Conservation (phyloP, 2,329 filamentous ascomycete species). For the Colletotrichum spaethianum region DNA sequence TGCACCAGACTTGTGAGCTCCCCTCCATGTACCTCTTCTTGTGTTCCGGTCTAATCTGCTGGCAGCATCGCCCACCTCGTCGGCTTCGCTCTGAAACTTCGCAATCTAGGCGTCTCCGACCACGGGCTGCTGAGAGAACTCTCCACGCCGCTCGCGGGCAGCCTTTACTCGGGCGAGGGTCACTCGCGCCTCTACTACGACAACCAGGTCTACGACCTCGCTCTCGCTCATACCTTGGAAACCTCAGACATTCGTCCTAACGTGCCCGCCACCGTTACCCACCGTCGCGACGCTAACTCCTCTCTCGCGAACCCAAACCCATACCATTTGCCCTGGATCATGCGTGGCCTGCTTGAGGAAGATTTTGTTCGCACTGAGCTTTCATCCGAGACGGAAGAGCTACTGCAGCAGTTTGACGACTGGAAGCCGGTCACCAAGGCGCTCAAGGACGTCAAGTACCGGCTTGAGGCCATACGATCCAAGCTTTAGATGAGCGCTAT, state of each 20-base stretch:
- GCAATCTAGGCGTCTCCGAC: constrained; percentile 92
- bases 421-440: constrained; percentile 94
- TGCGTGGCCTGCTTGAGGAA: constrained; percentile 93
- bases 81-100: constrained; percentile 92
- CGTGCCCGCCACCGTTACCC: constrained; percentile 45
- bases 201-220: constrained; percentile 84
- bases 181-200: constrained; percentile 96
- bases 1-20: constrained; percentile 84
- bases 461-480: constrained; percentile 90
- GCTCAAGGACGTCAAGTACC: constrained; percentile 95
- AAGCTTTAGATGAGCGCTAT: constrained; percentile 69
- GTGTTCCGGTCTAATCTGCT: neutral
- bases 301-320: constrained; percentile 77
- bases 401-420: constrained; percentile 90
- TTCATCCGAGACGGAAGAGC: constrained; percentile 80
- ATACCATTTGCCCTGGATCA: constrained; percentile 94
- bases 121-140: constrained; percentile 94
- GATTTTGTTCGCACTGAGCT: constrained; percentile 89
- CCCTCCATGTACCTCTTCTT: neutral
- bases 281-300: constrained; percentile 32
- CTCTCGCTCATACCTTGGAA: constrained; percentile 80
- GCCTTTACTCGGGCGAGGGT: constrained; percentile 91
- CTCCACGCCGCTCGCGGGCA: constrained; percentile 89
- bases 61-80: constrained; percentile 85
- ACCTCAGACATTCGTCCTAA: constrained; percentile 68